Evolutionary conservation across 2,329 filamentous ascomycete species (phyloP).

Genomic region (Dactylellina drechsleri): DNA sequence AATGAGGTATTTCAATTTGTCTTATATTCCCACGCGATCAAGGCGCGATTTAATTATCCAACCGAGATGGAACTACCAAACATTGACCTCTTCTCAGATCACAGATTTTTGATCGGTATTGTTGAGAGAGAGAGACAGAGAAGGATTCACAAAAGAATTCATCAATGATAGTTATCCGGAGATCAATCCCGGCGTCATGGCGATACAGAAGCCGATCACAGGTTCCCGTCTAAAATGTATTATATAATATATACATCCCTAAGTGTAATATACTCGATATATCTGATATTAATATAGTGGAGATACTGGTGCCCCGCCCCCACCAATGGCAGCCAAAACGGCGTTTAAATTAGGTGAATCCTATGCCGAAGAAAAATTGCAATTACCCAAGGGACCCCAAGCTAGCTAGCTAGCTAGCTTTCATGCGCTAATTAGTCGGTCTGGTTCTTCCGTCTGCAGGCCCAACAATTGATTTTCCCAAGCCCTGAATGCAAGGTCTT

Average conservation of each 20-base stretch:
- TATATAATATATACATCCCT: too few relatives aligned
- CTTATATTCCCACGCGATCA: slow-evolving; percentile 45
- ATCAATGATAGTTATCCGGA: too few relatives aligned
- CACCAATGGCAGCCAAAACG: slow-evolving; percentile 35
- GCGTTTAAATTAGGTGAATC: slow-evolving; percentile 51
- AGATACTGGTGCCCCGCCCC: slow-evolving; percentile 35
- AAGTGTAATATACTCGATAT: too few relatives aligned
- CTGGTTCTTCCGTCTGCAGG: too few relatives aligned
- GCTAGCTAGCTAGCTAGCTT: neutral
- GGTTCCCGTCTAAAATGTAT: too few relatives aligned
- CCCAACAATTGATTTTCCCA: neutral
- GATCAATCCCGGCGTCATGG: neutral
- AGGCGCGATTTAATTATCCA: slow-evolving; percentile 24
- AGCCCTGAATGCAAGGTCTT: slow-evolving; percentile 16
- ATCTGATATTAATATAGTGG: too few relatives aligned
- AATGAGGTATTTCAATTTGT: slow-evolving; percentile 36
- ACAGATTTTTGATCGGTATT: neutral
- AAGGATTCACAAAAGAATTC: neutral
- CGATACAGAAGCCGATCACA: too few relatives aligned
- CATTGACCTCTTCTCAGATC: neutral
- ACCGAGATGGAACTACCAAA: neutral
- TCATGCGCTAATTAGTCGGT: slow-evolving; percentile 17
- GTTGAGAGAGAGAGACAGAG: neutral
- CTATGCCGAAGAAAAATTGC: slow-evolving; percentile 34
- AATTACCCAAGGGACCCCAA: neutral